Evolutionary conservation across 306 rosid species (phyloP), one percentile per base, ranked within the genome.

Genomic region (Alnus glutinosa): DNA sequence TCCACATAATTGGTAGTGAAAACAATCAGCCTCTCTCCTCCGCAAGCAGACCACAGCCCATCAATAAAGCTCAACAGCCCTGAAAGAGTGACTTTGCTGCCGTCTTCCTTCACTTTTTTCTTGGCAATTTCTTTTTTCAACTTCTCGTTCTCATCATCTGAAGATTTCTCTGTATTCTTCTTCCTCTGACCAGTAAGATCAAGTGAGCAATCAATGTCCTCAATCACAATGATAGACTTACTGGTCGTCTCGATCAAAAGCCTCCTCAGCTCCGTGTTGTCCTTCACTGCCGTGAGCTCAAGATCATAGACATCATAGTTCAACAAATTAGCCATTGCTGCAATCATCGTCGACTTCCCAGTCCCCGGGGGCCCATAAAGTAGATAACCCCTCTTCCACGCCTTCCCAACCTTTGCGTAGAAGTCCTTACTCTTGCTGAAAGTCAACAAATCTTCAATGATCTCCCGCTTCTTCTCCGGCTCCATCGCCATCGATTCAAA

Each of bases 261-360:
- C 91, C 85, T 90, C 86, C 93, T 82, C 72, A 93, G 74, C 85
- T 90, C 97, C 0, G 98, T 89, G 83, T 93, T 93, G 83, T 90
- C 94, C 81, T 93, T 93, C 78, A 93, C 98, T 0, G 98, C 98
- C 0, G 97, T 93, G 55, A 93, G 90, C 87, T 93, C 97, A 78
- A 93, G 86, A 71, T 93, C 98, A 76, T 93, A 93, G 2, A 93
- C 90, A 76, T 93, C 97, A 75, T 91, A 93, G 2, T 70, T 82
- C 77, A 93, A 71, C 73, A 93, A 77, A 71, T 93, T 93, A 1
- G 98, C 98, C 86, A 93, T 91, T 5, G 97, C 94, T 3, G 93
- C 94, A 37, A 93, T 90, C 97, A 91, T 91, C 0, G 98, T 91
- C 0, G 98, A 91, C n/a, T 91, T 91, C 0, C 97, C 97, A 10